Base-by-base conservation (phyloP, 345 rosid genomes). In the Erysimum cheiranthoides region DNA sequence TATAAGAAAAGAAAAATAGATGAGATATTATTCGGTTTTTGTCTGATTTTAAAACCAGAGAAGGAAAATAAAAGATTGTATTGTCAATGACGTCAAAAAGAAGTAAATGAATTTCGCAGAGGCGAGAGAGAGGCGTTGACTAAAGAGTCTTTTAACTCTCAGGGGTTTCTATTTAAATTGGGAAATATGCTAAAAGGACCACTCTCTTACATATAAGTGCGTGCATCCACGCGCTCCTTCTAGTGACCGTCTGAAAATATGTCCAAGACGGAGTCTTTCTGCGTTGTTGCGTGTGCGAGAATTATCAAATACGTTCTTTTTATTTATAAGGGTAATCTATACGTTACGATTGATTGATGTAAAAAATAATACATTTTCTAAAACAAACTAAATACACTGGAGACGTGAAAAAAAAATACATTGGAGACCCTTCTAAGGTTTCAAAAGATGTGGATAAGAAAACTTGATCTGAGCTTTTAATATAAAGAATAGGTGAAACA, bases 111-210 rank as follows among this genome's bases (percentile, higher is more conserved):
- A 12, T 21, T 18, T 54, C 17, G 31, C 0, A 4, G 0, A 4
- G 42, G 18, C 0, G 77, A 3, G 65, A 32, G 65, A 21, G 78
- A 74, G 28, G 72, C 78, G 72, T 74, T 74, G 78, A 74, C 78
- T 56, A 35, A 56, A 45, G 39, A 58, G 73, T 25, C 31, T 39
- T 74, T 5, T 57, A 66, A 21, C 25, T 21, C 67, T 57, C 67
- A 74, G 73, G 78, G 60, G 73, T 17, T 66, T 74, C 73, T 73
- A 9, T 65, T 64, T 57, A 5, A 45, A 64, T 56, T 10, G 43
- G 53, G 52, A 18, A 73, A 64, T 25, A 13, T 16, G 50, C 18
- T 2, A 27, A 5, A n/a, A 74, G 52, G 61, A 46, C 73, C 78
- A 74, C 43, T 57, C 73, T 66, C 78, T 21, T 21, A 21, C 25